Evolutionary conservation across 805 yeast species (phyloP).

Genomic region (Peterozyma xylosa): DNA sequence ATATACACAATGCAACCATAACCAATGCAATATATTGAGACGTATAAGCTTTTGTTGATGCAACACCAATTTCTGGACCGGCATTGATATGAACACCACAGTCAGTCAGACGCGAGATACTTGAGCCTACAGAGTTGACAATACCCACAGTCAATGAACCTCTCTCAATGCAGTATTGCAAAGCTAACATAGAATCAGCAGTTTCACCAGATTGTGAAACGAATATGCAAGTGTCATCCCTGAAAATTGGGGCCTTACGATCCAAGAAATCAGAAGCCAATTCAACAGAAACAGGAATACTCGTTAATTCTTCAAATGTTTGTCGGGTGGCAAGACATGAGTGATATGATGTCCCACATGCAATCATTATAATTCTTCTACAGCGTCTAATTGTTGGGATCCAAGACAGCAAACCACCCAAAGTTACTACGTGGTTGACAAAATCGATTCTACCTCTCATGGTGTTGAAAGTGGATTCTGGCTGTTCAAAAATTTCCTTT

Average conservation of each 20-base stretch:
- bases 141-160: constrained; percentile 98
- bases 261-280: constrained; percentile 93
- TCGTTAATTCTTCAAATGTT: constrained; percentile 92
- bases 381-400: constrained; percentile 88
- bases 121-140: constrained; percentile 95
- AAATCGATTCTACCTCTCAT: constrained; percentile 99
- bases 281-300: constrained; percentile 88
- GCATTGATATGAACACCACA: constrained; percentile 99
- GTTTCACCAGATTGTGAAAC: constrained; percentile 99
- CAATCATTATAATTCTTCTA: constrained; percentile 94
- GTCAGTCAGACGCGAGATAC: constrained; percentile 93
- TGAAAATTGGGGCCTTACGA: constrained; percentile 91
- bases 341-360: constrained; percentile 98
- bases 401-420: constrained; percentile 87
- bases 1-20: constrained; percentile 91
- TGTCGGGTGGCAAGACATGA: constrained; percentile 97
- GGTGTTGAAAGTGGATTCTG: constrained; percentile 95
- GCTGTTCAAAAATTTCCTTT: constrained; percentile 97
- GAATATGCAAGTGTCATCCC: constrained; percentile 96
- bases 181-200: constrained; percentile 92
- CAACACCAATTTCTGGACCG: constrained; percentile 99
- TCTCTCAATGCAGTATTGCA: constrained; percentile 91
- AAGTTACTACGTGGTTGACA: constrained; percentile 61
- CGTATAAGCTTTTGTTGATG: constrained; percentile 97
- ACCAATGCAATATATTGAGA: constrained; percentile 96